Percentiles rank a stretch among this genome's conserved stretches.
phyloP scores from a whole-genome alignment of 768 basidiomycete genomes.

The Pleurotus djamor region DNA sequence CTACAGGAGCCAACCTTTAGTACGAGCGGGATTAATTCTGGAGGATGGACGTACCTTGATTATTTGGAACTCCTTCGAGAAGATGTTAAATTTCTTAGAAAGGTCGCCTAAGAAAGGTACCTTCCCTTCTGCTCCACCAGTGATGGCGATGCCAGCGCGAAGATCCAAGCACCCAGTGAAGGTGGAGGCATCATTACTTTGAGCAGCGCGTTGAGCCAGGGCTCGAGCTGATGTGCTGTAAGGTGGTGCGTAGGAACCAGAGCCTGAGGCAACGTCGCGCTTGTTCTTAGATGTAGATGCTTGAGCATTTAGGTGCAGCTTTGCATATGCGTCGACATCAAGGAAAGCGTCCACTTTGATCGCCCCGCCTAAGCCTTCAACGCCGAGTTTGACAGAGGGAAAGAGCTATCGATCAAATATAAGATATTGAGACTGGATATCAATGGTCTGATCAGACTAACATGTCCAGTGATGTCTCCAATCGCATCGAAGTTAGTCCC shows the following conservation, averaged over 20 bases:
- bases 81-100: neutral
- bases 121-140: neutral
- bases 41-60: neutral
- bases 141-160: neutral
- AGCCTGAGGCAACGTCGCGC: neutral
- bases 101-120: neutral
- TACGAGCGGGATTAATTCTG: neutral
- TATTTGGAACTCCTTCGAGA: neutral
- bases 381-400: neutral
- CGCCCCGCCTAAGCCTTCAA: neutral
- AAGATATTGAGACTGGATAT: neutral
- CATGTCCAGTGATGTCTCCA: neutral
- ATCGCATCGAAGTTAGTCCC: neutral
- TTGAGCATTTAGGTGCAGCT: neutral
- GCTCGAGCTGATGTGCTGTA: neutral
- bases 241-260: neutral
- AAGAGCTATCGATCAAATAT: neutral
- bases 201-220: neutral
- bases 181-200: neutral
- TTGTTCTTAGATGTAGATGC: neutral
- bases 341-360: neutral
- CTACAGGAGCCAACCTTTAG: neutral
- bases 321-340: constrained; percentile 1
- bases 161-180: neutral
- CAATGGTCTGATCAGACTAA: neutral